phyloP scores from a whole-genome alignment of 2,329 filamentous ascomycete species.

The Huntiella savannae region DNA sequence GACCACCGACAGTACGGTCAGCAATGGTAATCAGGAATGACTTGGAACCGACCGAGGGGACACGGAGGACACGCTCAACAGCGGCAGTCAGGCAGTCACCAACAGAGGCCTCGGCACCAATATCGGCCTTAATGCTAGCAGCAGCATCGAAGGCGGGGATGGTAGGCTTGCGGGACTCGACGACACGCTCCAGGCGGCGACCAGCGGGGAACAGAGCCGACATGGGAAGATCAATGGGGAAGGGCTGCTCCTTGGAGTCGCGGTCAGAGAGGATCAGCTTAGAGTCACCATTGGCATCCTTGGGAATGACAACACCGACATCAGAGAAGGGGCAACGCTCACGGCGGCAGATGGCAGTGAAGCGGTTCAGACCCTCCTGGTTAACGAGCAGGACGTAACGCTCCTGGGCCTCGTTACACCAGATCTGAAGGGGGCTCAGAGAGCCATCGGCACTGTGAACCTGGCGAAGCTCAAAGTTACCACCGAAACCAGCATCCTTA shows the following conservation, averaged over 20 bases:
- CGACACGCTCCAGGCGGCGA: constrained; percentile 59
- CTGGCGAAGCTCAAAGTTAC: constrained; percentile 83
- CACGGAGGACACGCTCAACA: constrained; percentile 58
- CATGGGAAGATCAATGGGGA: constrained; percentile 79
- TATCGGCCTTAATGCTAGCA: constrained; percentile 44
- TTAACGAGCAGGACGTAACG: constrained; percentile 85
- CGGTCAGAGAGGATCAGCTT: constrained; percentile 66
- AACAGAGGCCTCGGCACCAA: constrained; percentile 33
- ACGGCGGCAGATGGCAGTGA: constrained; percentile 45
- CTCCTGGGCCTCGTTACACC: constrained; percentile 95
- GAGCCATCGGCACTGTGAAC: constrained; percentile 76
- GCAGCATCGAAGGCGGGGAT: constrained; percentile 54
- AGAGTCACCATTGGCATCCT: constrained; percentile 42
- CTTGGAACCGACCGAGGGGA: constrained; percentile 90
- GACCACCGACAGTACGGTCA: constrained; percentile 76
- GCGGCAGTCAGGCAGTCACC: constrained; percentile 42
- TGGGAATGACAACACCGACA: constrained; percentile 56
- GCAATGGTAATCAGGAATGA: constrained; percentile 94
- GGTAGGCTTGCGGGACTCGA: constrained; percentile 47
- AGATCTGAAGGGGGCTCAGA: constrained; percentile 93
- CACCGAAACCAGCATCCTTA: constrained; percentile 78
- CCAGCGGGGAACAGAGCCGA: constrained; percentile 73
- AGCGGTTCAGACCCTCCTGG: constrained; percentile 60
- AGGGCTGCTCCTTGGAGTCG: constrained; percentile 53
- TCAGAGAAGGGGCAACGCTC: constrained; percentile 88